A percentile compares a stretch with the other conserved stretches of the same genome.
phyloP scores from a whole-genome alignment of 257 asterid genomes.

The Eucommia ulmoides region DNA sequence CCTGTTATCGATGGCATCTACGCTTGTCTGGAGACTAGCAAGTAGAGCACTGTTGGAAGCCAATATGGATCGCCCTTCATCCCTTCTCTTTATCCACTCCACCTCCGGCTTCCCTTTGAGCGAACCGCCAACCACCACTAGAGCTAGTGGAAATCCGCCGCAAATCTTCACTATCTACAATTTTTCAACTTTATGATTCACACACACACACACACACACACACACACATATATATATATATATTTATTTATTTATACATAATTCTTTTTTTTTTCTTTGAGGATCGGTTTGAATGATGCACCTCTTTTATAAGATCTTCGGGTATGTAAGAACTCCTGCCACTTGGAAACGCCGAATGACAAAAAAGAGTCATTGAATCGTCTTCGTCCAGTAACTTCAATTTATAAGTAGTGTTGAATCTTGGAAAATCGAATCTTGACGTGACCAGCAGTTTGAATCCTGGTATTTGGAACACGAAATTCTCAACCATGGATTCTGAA shows the following conservation, averaged over 20 bases:
- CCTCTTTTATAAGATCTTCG: constrained; percentile 20
- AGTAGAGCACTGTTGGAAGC: constrained; percentile 10
- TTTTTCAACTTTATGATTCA: neutral
- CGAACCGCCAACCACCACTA: constrained; percentile 24
- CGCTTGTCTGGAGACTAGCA: constrained; percentile 18
- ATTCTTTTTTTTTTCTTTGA: neutral
- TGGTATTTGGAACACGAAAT: constrained; percentile 10
- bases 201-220: neutral
- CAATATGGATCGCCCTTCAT: constrained; percentile 17
- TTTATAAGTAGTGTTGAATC: constrained; percentile 15
- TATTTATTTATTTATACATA: neutral
- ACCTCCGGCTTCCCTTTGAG: constrained; percentile 16
- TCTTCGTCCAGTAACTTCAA: constrained; percentile 14
- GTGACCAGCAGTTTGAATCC: constrained; percentile 24
- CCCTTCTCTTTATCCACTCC: constrained; percentile 11
- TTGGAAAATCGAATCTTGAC: constrained; percentile 16
- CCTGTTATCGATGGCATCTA: constrained; percentile 13
- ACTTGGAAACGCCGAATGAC: constrained; percentile 15
- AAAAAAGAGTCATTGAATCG: constrained; percentile 18
- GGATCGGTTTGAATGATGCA: too few species aligned
- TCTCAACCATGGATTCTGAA: constrained; percentile 15
- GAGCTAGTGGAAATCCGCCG: constrained; percentile 28
- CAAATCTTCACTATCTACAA: constrained; percentile 20
- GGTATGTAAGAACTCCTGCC: constrained; percentile 10
- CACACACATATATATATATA: neutral